Conservation (phyloP, 768 basidiomycete species). For the Sporobolomyces roseus region DNA sequence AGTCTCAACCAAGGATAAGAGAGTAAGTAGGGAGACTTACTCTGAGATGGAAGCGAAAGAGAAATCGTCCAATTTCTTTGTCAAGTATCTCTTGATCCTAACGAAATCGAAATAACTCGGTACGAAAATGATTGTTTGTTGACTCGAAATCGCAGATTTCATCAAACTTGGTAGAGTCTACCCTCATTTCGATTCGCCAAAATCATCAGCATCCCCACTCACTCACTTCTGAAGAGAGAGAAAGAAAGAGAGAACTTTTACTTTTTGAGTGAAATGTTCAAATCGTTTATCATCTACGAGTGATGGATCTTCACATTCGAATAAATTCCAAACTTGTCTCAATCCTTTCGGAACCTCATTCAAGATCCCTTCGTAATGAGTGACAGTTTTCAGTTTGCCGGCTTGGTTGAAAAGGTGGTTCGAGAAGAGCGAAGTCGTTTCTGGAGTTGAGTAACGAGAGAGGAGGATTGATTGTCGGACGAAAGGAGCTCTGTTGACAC, state of each 20-base stretch:
- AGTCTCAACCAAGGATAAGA: background rate
- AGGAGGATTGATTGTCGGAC: slow-evolving; percentile 85
- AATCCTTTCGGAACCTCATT: slow-evolving; percentile 72
- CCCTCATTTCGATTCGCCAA: background rate
- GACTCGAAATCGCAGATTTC: slow-evolving; percentile 89
- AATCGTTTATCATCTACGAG: slow-evolving; percentile 86
- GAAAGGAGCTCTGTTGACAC: slow-evolving; percentile 78
- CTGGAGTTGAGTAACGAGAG: slow-evolving; percentile 83
- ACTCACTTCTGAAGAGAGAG: background rate
- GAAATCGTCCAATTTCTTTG: slow-evolving; percentile 58
- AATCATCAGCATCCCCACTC: background rate
- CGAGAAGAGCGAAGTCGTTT: slow-evolving; percentile 75
- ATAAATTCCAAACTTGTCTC: slow-evolving; percentile 72
- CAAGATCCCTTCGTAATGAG: slow-evolving; percentile 64
- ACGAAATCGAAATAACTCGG: slow-evolving; percentile 97
- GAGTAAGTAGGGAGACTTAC: slow-evolving; percentile 53
- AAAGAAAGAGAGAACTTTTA: slow-evolving; percentile 46
- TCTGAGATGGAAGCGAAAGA: slow-evolving; percentile 84
- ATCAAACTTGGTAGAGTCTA: slow-evolving; percentile 77
- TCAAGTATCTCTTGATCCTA: slow-evolving; percentile 68
- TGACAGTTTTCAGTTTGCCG: slow-evolving; percentile 71
- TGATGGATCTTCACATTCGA: slow-evolving; percentile 65
- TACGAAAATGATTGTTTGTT: slow-evolving; percentile 80
- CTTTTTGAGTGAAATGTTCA: slow-evolving; percentile 79
- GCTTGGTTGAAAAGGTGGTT: slow-evolving; percentile 71